Evolutionary conservation across 2,329 filamentous ascomycete genomes (phyloP).

Genomic region (Sarocladium oryzae): DNA sequence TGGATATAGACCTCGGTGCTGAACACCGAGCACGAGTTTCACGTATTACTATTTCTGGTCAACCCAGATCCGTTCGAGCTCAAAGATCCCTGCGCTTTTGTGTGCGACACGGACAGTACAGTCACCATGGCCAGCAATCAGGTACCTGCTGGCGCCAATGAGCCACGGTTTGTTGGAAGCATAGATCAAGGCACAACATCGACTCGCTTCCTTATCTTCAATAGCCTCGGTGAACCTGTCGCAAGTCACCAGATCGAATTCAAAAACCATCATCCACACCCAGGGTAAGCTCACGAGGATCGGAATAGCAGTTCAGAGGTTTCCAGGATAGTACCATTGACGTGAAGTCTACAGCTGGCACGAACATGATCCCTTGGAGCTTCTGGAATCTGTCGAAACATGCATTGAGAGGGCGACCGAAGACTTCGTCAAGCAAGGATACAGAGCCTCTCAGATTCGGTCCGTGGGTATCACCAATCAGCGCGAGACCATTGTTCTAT

Average conservation of each 20-base stretch:
- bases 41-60: slow-evolving; percentile 1
- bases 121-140: background rate
- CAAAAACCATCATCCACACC: slow-evolving; percentile 64
- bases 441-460: slow-evolving; percentile 61
- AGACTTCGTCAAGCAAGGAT: slow-evolving; percentile 60
- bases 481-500: slow-evolving; percentile 73
- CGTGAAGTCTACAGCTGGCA: slow-evolving; percentile 56
- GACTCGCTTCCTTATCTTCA: slow-evolving; percentile 80
- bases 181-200: slow-evolving; percentile 79
- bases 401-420: slow-evolving; percentile 71
- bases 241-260: slow-evolving; percentile 72
- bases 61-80: background rate
- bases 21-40: background rate
- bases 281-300: slow-evolving; percentile 50
- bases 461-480: slow-evolving; percentile 79
- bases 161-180: slow-evolving; percentile 63
- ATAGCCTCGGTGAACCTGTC: slow-evolving; percentile 66
- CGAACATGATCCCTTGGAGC: slow-evolving; percentile 73
- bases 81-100: background rate
- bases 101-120: too few species aligned
- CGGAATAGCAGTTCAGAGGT: too few species aligned
- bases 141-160: slow-evolving; percentile 16
- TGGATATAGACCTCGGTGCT: background rate
- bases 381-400: slow-evolving; percentile 63
- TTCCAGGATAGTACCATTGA: background rate